Conservation (phyloP, 2,329 filamentous ascomycete genomes). For the Arthrobotrys megalospora region DNA sequence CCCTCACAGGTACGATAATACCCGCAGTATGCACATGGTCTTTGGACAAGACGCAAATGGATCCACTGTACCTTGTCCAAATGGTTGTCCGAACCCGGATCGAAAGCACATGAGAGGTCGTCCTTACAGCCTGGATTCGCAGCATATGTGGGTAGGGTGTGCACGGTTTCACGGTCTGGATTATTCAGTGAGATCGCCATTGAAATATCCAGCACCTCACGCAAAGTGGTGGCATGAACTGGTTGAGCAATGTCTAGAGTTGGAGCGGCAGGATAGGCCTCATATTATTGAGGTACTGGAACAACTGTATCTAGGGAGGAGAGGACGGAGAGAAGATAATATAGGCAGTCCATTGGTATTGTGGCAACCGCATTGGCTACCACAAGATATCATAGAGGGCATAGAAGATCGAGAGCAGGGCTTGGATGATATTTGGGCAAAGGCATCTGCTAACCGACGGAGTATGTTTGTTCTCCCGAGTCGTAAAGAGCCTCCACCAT, state of each 20-base stretch:
- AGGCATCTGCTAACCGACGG: background rate
- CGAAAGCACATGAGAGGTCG: background rate
- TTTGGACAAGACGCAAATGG: background rate
- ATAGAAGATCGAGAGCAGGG: background rate
- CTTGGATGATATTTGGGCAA: background rate
- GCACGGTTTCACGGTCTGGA: background rate
- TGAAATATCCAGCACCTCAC: conserved; percentile 7
- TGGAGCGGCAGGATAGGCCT: conserved; percentile 29
- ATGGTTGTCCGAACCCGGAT: background rate
- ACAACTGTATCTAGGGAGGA: conserved; percentile 4
- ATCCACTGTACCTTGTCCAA: background rate
- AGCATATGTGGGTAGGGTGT: background rate
- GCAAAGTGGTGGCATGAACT: conserved; percentile 30
- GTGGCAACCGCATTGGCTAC: conserved; percentile 35
- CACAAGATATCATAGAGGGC: background rate
- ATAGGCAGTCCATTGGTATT: conserved; percentile 19
- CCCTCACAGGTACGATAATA: background rate
- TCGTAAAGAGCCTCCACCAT: no score
- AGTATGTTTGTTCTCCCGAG: no score
- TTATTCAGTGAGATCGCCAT: background rate
- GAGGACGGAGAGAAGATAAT: conserved; percentile 15
- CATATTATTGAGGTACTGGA: conserved; percentile 37
- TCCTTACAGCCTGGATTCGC: background rate
- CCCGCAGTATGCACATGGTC: background rate
- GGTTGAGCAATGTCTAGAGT: conserved; percentile 35